A percentile compares a stretch with the other conserved stretches of the same genome.
These are phyloP conservation scores for Umbelopsis vinacea DNA, from an alignment of 192 early-diverging fungal species.

Conservation along the genomic window DNA sequence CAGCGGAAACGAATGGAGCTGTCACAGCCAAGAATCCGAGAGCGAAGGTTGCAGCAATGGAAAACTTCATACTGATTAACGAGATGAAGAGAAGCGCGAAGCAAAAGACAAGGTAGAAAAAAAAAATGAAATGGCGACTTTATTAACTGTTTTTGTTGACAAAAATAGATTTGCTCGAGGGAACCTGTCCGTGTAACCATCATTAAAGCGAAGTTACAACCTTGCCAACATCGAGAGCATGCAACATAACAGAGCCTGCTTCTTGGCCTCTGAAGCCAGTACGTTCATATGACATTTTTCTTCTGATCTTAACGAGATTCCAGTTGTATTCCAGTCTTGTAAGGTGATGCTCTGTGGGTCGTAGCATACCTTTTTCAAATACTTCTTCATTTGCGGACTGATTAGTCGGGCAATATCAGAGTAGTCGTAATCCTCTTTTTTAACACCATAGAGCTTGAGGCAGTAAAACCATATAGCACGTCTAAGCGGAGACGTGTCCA, in stretches of 20 bases:
- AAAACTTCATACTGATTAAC: constrained; percentile 32
- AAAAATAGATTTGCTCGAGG: constrained; percentile 20
- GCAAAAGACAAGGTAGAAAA: background rate
- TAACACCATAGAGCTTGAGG: constrained; percentile 56
- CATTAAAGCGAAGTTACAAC: background rate
- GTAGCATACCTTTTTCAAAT: constrained; percentile 51
- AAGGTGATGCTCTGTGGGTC: constrained; percentile 44
- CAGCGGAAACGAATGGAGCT: constrained; percentile 29
- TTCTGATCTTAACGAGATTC: constrained; percentile 55
- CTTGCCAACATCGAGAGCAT: constrained; percentile 41
- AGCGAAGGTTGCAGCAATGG: constrained; percentile 26
- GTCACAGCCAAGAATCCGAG: constrained; percentile 24
- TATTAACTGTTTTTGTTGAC: constrained; percentile 14
- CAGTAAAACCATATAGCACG: constrained; percentile 61
- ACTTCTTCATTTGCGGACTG: constrained; percentile 46
- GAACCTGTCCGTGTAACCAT: background rate
- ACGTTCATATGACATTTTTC: constrained; percentile 63
- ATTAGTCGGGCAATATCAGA: constrained; percentile 47
- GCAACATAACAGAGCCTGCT: constrained; percentile 59
- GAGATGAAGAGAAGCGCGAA: constrained; percentile 9
- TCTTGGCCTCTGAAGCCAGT: constrained; percentile 56
- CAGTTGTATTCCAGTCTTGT: constrained; percentile 59
- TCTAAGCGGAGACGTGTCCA: constrained; percentile 60
- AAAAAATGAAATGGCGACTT: background rate
- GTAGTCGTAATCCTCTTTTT: constrained; percentile 60